Base-by-base conservation (phyloP, 164 flowering plant species). In the Magnolia changhungtana region DNA sequence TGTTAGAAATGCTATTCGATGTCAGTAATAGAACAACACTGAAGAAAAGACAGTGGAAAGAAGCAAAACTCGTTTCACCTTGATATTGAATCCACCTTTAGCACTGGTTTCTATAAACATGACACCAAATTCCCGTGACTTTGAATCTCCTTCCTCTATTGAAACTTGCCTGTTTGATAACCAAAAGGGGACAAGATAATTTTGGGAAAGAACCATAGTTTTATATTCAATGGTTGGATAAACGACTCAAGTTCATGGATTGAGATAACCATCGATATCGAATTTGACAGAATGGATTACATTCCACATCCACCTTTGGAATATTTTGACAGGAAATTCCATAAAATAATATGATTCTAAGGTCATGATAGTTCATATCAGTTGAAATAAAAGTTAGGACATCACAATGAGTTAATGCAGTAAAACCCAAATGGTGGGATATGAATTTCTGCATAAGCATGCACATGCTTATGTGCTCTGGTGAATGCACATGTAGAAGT, bases 81-180 rank as follows among this genome's bases (percentile, higher is more conserved):
- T 90, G 80, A 90, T 90, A 76, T 90, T 91, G 77, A 91, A 88
- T 78, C 92, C 92, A 27, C 90, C 92, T 84, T 91, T 90, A 9
- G 92, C 96, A 79, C 93, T 90, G 27, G 94, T 89, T 78, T 90
- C 92, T 52, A 90, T 88, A 74, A 92, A 93, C 88, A 92, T 90
- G 79, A 93, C 87, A 71, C 92, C 91, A 78, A 78, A 78, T 27
- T 92, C 94, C 11, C 88, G 90, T 52, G 98, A 82, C 79, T 85
- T 89, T 72, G 82, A 78, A 67, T 91, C 98, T 72, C 98, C 98
- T 77, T 91, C 98, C 79, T 93, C 96, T 70, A 90, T 89, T 1
- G 98, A 91, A 51, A 90, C 95, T 83, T 93, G 96, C 88, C 95
- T 93, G 85, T 83, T 68, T 37, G n/a, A 37, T 14, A 19, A 68